phyloP scores from a whole-genome alignment of 148 eudicot genomes.

The Vaccinium darrowii region DNA sequence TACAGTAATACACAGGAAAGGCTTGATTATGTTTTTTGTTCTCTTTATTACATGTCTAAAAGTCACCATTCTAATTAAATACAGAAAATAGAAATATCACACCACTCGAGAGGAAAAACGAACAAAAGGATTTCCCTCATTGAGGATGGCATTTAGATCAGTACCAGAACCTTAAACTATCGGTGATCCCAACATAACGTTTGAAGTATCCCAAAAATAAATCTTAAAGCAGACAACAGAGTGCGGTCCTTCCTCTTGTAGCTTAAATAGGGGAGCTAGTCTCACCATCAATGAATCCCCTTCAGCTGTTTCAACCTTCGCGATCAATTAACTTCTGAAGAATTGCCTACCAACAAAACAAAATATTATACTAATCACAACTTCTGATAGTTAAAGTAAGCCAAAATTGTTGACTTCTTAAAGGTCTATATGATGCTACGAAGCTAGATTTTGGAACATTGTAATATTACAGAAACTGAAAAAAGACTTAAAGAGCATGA shows the following conservation, averaged over 20 bases:
- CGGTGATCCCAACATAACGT: neutral
- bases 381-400: neutral
- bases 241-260: neutral
- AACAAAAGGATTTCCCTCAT: neutral
- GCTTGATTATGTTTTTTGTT: neutral
- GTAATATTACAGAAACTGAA: neutral
- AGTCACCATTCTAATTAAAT: neutral
- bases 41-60: neutral
- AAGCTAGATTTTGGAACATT: neutral
- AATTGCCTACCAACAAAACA: slow-evolving; percentile 40
- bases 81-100: neutral
- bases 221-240: neutral
- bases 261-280: neutral
- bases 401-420: neutral
- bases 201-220: neutral
- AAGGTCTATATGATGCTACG: neutral
- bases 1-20: neutral
- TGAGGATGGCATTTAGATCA: neutral
- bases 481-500: neutral
- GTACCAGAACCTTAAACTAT: neutral
- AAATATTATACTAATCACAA: neutral
- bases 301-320: slow-evolving; percentile 34
- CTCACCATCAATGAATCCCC: neutral
- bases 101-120: neutral
- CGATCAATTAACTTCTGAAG: slow-evolving; percentile 57